A percentile compares a stretch with the other conserved stretches of the same genome.
phyloP scores from a whole-genome alignment of 371 early-diverging fungal genomes.

The Mortierella sp. region DNA sequence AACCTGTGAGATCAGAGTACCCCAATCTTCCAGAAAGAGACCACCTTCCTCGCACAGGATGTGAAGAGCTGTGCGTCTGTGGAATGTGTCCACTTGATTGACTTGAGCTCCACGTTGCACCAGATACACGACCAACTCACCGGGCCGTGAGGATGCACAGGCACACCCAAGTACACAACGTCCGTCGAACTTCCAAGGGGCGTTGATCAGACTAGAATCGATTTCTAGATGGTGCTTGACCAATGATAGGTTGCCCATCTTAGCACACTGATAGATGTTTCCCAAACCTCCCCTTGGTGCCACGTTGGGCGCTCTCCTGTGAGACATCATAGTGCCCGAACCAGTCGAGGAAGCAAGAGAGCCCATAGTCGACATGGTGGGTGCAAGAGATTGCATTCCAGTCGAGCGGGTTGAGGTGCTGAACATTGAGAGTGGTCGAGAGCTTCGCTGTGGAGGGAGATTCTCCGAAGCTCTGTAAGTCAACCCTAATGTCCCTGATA shows the following conservation, averaged over 20 bases:
- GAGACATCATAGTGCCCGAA: conserved; percentile 3
- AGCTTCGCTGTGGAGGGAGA: neutral
- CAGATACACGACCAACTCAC: conserved; percentile 39
- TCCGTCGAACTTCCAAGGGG: conserved; percentile 46
- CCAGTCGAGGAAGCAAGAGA: conserved; percentile 32
- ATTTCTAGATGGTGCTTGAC: conserved; percentile 33
- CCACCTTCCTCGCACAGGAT: conserved; percentile 41
- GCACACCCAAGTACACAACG: conserved; percentile 42
- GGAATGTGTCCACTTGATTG: conserved; percentile 28
- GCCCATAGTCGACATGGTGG: conserved; percentile 42
- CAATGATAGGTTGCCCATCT: conserved; percentile 34
- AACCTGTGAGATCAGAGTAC: conserved; percentile 17
- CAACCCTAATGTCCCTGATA: no score
- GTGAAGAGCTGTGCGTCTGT: conserved; percentile 45
- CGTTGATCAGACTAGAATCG: conserved; percentile 29
- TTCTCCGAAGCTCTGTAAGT: no score
- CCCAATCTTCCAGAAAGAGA: conserved; percentile 38
- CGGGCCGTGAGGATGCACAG: conserved; percentile 34
- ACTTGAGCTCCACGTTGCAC: conserved; percentile 34
- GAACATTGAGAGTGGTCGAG: conserved; percentile 27
- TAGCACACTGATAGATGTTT: conserved; percentile 43
- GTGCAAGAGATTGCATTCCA: conserved; percentile 35
- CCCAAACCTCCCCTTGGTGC: conserved; percentile 31
- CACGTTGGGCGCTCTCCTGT: conserved; percentile 1
- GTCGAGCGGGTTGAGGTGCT: conserved; percentile 29